Percentiles rank a stretch among this genome's conserved stretches.
phyloP scores from a whole-genome alignment of 371 early-diverging fungal species.

The Globomyces sp. region DNA sequence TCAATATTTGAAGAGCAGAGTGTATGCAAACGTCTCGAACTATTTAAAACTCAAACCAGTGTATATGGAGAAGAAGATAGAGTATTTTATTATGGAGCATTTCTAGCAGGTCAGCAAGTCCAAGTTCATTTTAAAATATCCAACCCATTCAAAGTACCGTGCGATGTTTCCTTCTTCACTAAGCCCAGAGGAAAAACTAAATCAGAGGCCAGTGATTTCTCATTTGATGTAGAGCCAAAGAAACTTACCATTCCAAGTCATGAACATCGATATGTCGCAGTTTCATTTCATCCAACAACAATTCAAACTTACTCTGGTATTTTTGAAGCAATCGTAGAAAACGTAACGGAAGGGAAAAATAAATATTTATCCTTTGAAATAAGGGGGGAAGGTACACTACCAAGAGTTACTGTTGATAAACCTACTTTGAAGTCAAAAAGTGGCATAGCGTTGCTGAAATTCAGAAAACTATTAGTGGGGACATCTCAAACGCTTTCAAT shows the following conservation, averaged over 20 bases:
- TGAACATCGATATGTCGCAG: conserved; percentile 49
- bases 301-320: conserved; percentile 55
- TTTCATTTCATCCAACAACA: conserved; percentile 52
- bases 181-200: conserved; percentile 49
- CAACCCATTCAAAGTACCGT: conserved; percentile 58
- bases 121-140: conserved; percentile 54
- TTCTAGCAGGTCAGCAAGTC: conserved; percentile 49
- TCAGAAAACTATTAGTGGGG: conserved; percentile 44
- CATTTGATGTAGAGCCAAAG: conserved; percentile 57
- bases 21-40: conserved; percentile 53
- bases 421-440: conserved; percentile 36
- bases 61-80: conserved; percentile 58
- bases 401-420: conserved; percentile 49
- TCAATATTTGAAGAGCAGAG: conserved; percentile 61
- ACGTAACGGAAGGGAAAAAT: conserved; percentile 40
- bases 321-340: conserved; percentile 56
- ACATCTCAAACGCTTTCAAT: conserved; percentile 37
- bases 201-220: conserved; percentile 48
- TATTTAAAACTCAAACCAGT: conserved; percentile 40
- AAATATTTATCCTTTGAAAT: conserved; percentile 51
- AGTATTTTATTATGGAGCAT: conserved; percentile 55
- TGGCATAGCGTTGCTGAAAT: conserved; percentile 41
- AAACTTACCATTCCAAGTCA: conserved; percentile 53
- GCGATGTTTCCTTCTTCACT: conserved; percentile 48
- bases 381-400: conserved; percentile 58